phyloP scores from a whole-genome alignment of 345 rosid genomes.

The Luvunga scandens region DNA sequence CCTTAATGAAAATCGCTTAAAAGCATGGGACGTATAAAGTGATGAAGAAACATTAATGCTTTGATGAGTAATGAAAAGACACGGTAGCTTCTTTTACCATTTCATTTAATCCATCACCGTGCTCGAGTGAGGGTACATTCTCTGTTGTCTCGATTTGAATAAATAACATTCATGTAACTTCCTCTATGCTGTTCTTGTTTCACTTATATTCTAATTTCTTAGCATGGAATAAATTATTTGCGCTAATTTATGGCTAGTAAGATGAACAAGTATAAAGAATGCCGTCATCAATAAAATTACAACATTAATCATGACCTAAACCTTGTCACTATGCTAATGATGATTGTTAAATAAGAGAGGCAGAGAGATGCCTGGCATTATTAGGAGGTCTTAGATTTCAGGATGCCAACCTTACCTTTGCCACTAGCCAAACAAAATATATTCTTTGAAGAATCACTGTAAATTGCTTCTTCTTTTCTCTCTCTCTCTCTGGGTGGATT shows the following conservation, averaged over 20 bases:
- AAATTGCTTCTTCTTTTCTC: not conserved
- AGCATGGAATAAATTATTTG: not conserved
- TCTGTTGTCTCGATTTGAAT: not conserved
- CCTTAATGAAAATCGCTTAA: not conserved
- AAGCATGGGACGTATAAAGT: not conserved
- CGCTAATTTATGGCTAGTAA: not conserved
- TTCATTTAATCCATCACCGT: not conserved
- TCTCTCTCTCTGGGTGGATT: not conserved
- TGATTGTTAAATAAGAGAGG: not conserved
- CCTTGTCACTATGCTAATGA: not conserved
- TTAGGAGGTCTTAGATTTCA: not conserved
- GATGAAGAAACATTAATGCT: not conserved
- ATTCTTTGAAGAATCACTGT: conserved; percentile 11
- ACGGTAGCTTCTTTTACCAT: not conserved
- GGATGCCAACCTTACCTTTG: not conserved
- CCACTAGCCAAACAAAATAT: conserved; percentile 4
- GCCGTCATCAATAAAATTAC: not conserved
- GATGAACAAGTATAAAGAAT: not conserved
- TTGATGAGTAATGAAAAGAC: not conserved
- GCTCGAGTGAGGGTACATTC: conserved; percentile 4
- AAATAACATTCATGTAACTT: not conserved
- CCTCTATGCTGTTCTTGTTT: not conserved
- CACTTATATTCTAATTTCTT: not conserved
- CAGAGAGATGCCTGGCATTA: conserved; percentile 1
- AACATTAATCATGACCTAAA: not conserved